Evolutionary conservation across 2,329 filamentous ascomycete species (phyloP).

Genomic region (Alternaria ventricosa): DNA sequence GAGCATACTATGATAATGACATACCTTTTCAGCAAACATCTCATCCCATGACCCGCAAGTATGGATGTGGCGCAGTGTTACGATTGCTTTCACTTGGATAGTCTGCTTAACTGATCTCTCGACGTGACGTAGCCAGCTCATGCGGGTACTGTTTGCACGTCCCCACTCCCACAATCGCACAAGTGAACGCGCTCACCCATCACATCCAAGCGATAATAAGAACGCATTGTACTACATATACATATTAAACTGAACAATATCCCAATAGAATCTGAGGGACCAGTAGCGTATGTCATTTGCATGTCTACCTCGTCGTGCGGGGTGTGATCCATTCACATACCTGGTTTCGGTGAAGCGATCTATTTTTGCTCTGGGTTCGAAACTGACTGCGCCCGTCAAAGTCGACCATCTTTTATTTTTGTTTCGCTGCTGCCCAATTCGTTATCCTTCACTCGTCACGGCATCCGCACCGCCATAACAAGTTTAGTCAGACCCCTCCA

Average conservation of each 20-base stretch:
- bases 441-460: not conserved
- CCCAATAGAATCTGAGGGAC: not conserved
- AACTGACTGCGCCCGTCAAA: not conserved
- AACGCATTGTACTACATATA: not conserved
- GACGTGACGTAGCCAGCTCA: not conserved
- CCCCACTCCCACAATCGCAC: not conserved
- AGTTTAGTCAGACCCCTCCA: conserved; percentile 26
- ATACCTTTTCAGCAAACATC: not conserved
- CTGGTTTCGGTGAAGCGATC: not conserved
- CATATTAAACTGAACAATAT: not conserved
- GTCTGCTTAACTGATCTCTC: not conserved
- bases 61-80: not conserved
- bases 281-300: not conserved
- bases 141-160: not conserved
- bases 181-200: not conserved
- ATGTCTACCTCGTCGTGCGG: not conserved
- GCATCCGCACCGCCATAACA: not conserved
- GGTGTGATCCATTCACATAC: not conserved
- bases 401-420: not conserved
- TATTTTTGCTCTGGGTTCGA: not conserved
- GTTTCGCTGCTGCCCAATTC: not conserved
- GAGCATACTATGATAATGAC: not conserved
- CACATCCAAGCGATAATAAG: not conserved
- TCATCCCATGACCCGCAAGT: not conserved
- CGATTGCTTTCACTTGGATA: not conserved